phyloP scores from a whole-genome alignment of 305 asterid species.

The Fraxinus latifolia region DNA sequence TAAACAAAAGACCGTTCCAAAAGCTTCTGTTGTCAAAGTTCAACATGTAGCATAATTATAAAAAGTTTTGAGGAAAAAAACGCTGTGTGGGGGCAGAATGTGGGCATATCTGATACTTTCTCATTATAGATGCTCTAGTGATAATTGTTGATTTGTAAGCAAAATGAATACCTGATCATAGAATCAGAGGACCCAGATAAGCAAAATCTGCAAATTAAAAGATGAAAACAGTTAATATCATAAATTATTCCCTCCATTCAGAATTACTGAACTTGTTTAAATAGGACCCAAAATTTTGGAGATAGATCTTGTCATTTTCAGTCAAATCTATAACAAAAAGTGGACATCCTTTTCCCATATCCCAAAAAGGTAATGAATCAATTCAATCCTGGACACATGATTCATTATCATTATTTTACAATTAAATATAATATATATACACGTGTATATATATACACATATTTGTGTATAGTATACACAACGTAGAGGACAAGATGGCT shows the following conservation, averaged over 20 bases:
- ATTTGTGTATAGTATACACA: not conserved
- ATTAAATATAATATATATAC: not conserved
- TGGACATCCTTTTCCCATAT: not conserved
- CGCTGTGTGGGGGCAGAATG: not conserved
- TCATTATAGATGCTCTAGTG: not conserved
- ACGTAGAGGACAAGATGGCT: not conserved
- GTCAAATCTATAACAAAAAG: not conserved
- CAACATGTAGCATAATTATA: not conserved
- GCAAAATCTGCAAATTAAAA: conserved; percentile 56
- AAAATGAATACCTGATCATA: conserved; percentile 60
- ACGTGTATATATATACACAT: not conserved
- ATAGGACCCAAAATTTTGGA: not conserved
- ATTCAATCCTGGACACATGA: not conserved
- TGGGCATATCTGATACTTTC: not conserved
- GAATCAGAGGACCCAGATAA: conserved; percentile 83
- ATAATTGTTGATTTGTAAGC: not conserved
- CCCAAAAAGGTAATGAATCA: not conserved
- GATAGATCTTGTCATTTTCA: not conserved
- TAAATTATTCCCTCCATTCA: not conserved
- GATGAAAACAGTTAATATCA: not conserved
- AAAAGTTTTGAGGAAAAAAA: not conserved
- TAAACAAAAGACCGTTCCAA: not conserved
- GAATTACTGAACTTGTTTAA: not conserved
- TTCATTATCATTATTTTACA: not conserved
- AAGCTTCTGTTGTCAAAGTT: not conserved